A percentile compares a stretch with the other conserved stretches of the same genome.
phyloP scores from a whole-genome alignment of 495 filamentous ascomycete genomes.

The Penicillium waksmanii region DNA sequence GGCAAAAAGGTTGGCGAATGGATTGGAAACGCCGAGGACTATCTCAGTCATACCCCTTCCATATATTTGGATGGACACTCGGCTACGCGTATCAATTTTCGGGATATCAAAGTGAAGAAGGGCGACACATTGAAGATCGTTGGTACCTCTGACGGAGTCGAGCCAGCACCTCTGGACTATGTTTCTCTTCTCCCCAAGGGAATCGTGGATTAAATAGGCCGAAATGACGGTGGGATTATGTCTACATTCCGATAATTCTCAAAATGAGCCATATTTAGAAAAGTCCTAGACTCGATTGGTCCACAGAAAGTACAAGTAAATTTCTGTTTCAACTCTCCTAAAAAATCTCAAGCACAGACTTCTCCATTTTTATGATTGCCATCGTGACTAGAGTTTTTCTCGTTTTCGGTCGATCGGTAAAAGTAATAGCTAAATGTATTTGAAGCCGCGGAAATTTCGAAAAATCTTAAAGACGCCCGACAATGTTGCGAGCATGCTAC shows the following conservation, averaged over 20 bases:
- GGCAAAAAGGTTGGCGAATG: slow-evolving; percentile 55
- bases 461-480: slow-evolving; percentile 35
- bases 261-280: too few relatives aligned
- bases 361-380: too few relatives aligned
- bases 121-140: slow-evolving; percentile 64
- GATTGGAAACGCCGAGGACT: slow-evolving; percentile 60
- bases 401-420: too few relatives aligned
- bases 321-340: too few relatives aligned
- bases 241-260: too few relatives aligned
- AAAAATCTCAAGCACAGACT: too few relatives aligned
- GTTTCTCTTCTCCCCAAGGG: slow-evolving; percentile 62
- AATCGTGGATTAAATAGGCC: slow-evolving; percentile 55
- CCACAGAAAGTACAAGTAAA: too few relatives aligned
- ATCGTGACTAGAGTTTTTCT: too few relatives aligned
- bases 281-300: too few relatives aligned
- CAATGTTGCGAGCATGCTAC: slow-evolving; percentile 36
- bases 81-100: slow-evolving; percentile 63
- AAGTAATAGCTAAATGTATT: slow-evolving; percentile 24
- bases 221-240: background rate
- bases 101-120: slow-evolving; percentile 49
- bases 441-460: slow-evolving; percentile 35
- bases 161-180: slow-evolving; percentile 70
- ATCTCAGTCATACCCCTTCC: slow-evolving; percentile 58
- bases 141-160: slow-evolving; percentile 59
- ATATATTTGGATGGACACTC: slow-evolving; percentile 65